Evolutionary conservation across 2,329 filamentous ascomycete genomes (phyloP).

Genomic region (Colletotrichum sp.): DNA sequence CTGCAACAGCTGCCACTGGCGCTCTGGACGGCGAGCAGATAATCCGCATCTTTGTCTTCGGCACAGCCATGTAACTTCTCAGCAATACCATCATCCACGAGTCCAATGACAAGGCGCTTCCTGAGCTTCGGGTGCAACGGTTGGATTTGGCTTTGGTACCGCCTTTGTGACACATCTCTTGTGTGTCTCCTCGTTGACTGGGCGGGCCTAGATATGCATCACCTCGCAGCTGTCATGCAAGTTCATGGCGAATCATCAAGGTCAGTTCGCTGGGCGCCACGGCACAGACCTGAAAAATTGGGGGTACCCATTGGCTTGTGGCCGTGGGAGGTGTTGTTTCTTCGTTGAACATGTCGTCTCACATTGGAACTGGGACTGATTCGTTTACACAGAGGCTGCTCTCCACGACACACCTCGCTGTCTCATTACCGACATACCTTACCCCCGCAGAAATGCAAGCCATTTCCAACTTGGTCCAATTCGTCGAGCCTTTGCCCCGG

Average conservation of each 20-base stretch:
- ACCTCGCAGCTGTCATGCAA: background rate
- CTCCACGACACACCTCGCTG: background rate
- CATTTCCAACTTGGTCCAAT: background rate
- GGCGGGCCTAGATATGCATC: slow-evolving; percentile 31
- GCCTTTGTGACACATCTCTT: slow-evolving; percentile 33
- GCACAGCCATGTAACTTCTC: background rate
- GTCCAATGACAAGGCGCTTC: slow-evolving; percentile 11
- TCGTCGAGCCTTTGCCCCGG: background rate
- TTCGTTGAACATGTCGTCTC: background rate
- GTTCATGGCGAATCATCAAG: slow-evolving; percentile 9
- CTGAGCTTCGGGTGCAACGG: slow-evolving; percentile 39
- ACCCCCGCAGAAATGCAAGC: background rate
- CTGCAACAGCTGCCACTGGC: slow-evolving; percentile 34
- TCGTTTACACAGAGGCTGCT: background rate
- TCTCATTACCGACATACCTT: background rate
- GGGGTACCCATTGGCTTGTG: slow-evolving; percentile 41
- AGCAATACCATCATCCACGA: background rate
- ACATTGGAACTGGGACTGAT: background rate
- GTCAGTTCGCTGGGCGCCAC: slow-evolving; percentile 39
- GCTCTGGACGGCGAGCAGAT: background rate
- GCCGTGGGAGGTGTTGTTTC: slow-evolving; percentile 30
- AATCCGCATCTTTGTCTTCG: background rate
- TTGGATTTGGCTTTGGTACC: slow-evolving; percentile 40
- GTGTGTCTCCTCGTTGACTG: slow-evolving; percentile 34
- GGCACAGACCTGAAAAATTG: slow-evolving; percentile 41